Evolutionary conservation across 2,329 filamentous ascomycete species (phyloP), one percentile per base, ranked within the genome.

Genomic region (Tolypocladium cylindrosporum): DNA sequence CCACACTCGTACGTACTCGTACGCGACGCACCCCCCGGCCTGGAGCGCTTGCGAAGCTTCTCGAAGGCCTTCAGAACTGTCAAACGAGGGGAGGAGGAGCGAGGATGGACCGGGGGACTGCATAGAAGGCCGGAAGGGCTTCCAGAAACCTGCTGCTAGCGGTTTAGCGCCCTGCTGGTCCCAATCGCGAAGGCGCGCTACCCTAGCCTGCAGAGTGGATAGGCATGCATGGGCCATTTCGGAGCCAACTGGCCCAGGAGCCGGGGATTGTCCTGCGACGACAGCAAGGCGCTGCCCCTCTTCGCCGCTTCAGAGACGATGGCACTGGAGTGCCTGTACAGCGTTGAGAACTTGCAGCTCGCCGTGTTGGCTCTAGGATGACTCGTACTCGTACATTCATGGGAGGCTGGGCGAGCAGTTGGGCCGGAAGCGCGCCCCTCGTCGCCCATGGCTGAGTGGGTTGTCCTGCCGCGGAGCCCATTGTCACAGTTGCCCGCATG

Each of bases 71-170:
- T 31, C 52, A 19, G 52, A 42, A 54, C 27, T 42, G 34, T 13
- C 52, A 27, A 54, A 54, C n/a, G n/a, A n/a, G 42, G 42, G 42
- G 42, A 24, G 36, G n/a, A 24, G 36, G 10, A 39, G 52, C 24
- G 58, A 41, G 45, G 48, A 43, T 62, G 57, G 59, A 31, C 59
- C 48, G 50, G 27, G 50, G 21, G 21, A 54, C 31, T 42, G 52
- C 52, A 40, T 14, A 31, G 52, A 54, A 54, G 55, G 51, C 34
- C 57, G 53, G 60, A 64, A 68, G 67, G 62, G 58, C 64, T 74
- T 74, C 72, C 67, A 66, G 72, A 74, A 74, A 63, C 65, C 65
- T 73, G 66, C 70, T 66, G 57, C 55, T 57, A 39, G 39, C n/a
- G 62, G 70, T 56, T 72, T 72, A 69, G 59, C 57, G 45, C 45